A percentile compares a stretch with the other conserved stretches of the same genome.
Conservation (phyloP, 1,139 yeast genomes). For the Candida sojae region DNA sequence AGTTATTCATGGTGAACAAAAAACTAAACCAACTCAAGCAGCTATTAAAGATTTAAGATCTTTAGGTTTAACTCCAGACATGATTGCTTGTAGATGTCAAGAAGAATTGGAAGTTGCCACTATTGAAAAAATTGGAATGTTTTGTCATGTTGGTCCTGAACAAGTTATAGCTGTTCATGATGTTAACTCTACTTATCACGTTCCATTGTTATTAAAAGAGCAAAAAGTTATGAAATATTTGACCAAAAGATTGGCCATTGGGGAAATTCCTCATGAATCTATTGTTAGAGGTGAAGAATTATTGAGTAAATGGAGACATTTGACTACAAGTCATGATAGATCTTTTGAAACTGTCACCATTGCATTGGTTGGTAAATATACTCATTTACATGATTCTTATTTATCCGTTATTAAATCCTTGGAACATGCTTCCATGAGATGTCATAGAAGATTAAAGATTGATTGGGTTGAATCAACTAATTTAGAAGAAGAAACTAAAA, state of each 20-base stretch:
- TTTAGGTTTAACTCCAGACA: conserved; percentile 91
- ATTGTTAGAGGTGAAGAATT: conserved; percentile 64
- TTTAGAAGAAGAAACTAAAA: conserved; percentile 73
- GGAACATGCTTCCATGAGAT: conserved; percentile 93
- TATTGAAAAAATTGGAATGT: conserved; percentile 95
- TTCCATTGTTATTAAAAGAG: conserved; percentile 85
- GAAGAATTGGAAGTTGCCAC: conserved; percentile 80
- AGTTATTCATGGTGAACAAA: conserved; percentile 97
- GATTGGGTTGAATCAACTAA: conserved; percentile 96
- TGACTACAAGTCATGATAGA: conserved; percentile 77
- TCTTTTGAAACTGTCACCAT: conserved; percentile 86
- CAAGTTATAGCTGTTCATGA: conserved; percentile 98
- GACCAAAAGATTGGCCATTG: conserved; percentile 64
- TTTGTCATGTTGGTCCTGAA: conserved; percentile 97
- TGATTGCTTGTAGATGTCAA: conserved; percentile 97
- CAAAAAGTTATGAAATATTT: conserved; percentile 83
- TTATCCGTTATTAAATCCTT: conserved; percentile 92
- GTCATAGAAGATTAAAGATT: conserved; percentile 80
- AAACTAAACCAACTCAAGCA: conserved; percentile 99
- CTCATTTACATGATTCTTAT: conserved; percentile 92
- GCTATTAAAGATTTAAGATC: conserved; percentile 96
- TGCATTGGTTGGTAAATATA: conserved; percentile 96
- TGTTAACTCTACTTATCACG: conserved; percentile 96
- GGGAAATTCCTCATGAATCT: conserved; percentile 58
- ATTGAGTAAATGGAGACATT: conserved; percentile 74